Base-by-base conservation (phyloP, 1,284 basidiomycete genomes). In the Takashimella koratensis region DNA sequence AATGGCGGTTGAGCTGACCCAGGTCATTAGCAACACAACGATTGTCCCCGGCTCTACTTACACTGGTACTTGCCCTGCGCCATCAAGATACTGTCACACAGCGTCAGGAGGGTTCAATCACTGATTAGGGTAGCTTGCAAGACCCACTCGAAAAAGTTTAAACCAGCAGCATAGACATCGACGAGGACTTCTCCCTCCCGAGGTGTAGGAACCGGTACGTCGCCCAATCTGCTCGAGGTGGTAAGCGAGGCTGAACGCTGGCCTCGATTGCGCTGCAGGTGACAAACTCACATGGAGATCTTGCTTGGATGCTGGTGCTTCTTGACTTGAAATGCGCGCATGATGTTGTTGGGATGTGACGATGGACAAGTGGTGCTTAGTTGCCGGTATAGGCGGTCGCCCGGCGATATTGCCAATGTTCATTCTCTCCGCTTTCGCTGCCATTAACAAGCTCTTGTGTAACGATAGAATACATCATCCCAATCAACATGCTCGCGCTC, bases 41-140 rank as follows among this genome's bases (percentile, higher is more conserved):
- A 41, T 16, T 13, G 20, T 19, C 21, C 13, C 20, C 24, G 6
- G 10, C 2, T 1, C 23, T 2, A 63, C 71, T 51, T 43, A 76
- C 77, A 77, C 72, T 96, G 91, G 70, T 94, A 88, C 79, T 88
- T 91, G 49, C 91, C 91, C 76, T 92, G 88, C 1, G 86, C 78
- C 78, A 91, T 88, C 22, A 93, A 77, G 60, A 90, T 90, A 57
- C 75, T 73, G 52, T 11, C 20, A n/a, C n/a, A n/a, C n/a, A 6
- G 8, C n/a, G 52, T 44, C 40, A 57, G 55, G 43, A 47, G 12
- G 1, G 24, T 43, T 24, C 52, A 47, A 30, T 19, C 11, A 13
- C 23, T 16, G n/a, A n/a, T n/a, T n/a, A n/a, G n/a, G n/a, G n/a
- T n/a, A n/a, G n/a, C n/a, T n/a, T n/a, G n/a, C n/a, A n/a, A 19